Base-by-base conservation (phyloP, 2,329 filamentous ascomycete genomes). In the Fusarium ramigenum region DNA sequence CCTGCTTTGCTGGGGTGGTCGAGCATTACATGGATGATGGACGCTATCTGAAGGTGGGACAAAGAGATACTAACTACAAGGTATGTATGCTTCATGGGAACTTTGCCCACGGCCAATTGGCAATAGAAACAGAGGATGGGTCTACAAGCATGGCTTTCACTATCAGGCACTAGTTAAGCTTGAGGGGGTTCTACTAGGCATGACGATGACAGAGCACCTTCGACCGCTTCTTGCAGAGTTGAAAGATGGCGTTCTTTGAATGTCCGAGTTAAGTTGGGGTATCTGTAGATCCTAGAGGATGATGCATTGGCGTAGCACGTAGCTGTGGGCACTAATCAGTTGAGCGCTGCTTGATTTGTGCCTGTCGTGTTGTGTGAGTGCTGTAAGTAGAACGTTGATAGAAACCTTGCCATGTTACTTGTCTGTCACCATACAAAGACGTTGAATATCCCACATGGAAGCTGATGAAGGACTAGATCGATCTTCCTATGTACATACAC, bases 1-100 rank as follows among this genome's bases (percentile, higher is more conserved):
- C 40, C 37, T 60, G 34, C 44, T 57, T 56, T 60, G 60, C 70
- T 73, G 53, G 67, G 60, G 58, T 50, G 47, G 49, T 64, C 30
- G 23, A 63, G 25, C 40, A 54, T 42, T 50, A 25, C 56, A 59
- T 58, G 56, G 54, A 30, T 58, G n/a, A 58, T 50, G 54, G 47
- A 72, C 61, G 56, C 42, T 57, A 73, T 66, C 54, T 58, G 44
- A 59, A 53, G 60, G 60, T 74, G 68, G 63, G 59, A 74, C 68
- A 74, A 40, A 52, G 39, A 60, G 42, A 71, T 37, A 46, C 47
- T 54, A 37, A 37, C 18, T 37, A 37, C 59, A 58, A 52, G 60
- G 57, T 47, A 47, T 57, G 57, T 53, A 44, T 52, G 28, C 46
- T 65, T 53, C 43, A 52, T 56, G 62, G 54, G 44, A 66, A 49